Evolutionary conservation across 1,284 basidiomycete species (phyloP).

Genomic region (Trametes versicolor): DNA sequence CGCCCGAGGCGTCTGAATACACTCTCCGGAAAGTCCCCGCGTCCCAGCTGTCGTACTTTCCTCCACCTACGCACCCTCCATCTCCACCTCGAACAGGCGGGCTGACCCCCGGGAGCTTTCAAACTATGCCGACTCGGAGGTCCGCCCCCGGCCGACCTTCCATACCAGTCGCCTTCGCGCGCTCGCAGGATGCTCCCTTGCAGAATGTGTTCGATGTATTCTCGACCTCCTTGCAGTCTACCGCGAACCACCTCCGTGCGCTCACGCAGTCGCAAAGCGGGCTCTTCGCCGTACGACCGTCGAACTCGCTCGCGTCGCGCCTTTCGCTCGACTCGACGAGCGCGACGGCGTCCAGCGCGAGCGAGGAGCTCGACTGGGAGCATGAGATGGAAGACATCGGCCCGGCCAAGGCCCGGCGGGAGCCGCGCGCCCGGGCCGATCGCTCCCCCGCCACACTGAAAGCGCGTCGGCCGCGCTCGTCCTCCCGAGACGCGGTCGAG

Average conservation of each 20-base stretch:
- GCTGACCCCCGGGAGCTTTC: conserved; percentile 3
- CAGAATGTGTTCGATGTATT: conserved; percentile 30
- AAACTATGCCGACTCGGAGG: conserved; percentile 21
- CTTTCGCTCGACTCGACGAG: conserved; percentile 43
- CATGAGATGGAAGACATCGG: conserved; percentile 45
- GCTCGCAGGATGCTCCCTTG: conserved; percentile 18
- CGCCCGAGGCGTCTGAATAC: conserved; percentile 21
- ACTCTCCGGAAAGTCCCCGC: conserved; percentile 43
- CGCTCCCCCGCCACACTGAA: not conserved
- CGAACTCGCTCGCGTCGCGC: conserved; percentile 34
- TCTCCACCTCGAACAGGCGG: conserved; percentile 13
- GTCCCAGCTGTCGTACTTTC: conserved; percentile 45
- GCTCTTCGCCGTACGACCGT: conserved; percentile 35
- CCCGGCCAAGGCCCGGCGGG: not conserved
- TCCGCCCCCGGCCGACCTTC: conserved; percentile 12
- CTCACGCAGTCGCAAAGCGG: conserved; percentile 23
- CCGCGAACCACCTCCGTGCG: conserved; percentile 24
- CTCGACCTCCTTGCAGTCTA: conserved; percentile 28
- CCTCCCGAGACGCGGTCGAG: conserved; percentile 21
- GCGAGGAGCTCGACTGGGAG: conserved; percentile 43
- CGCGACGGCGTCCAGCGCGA: conserved; percentile 41
- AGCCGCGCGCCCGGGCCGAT: not conserved
- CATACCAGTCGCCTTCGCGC: conserved; percentile 20
- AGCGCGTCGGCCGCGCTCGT: conserved; percentile 4
- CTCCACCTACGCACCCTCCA: conserved; percentile 33